Evolutionary conservation across 2,329 filamentous ascomycete genomes (phyloP), one percentile per base, ranked within the genome.

Genomic region (Thelonectria rubi): DNA sequence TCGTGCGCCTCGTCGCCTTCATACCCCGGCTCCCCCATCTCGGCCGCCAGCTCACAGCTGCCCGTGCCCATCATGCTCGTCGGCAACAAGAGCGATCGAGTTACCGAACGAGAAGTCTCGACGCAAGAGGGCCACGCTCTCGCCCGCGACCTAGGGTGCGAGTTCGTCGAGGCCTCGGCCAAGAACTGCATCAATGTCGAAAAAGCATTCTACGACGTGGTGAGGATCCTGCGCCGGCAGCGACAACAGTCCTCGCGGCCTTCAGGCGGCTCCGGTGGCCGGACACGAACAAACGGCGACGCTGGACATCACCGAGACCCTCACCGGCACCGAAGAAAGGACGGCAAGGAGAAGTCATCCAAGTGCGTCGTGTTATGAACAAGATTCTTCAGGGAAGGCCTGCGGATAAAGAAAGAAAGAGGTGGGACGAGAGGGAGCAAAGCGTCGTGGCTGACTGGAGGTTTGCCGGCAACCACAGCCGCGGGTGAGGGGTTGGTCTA

Each of bases 161-260:
- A 97, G 71, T 98, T 98, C 72, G 93, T 97, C 70, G 94, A 98
- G 78, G 94, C 94, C 2, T 97, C 94, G 7, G 94, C 94, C 37
- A 97, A 97, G 82, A 97, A 97, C 77, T 97, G 94, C 80, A 93
- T 97, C 82, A 97, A 98, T 73, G 94, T 97, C 55, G 95, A 97
- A 78, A 98, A 97, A 83, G 94, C 93, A 32, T 98, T 99, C 75
- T 98, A 97, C 79, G 95, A 99, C 74, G 95, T 99, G 8, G 95
- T 98, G 56, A 85, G 95, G 69, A 92, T 95, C 77, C 82, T 99
- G 67, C 89, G 95, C 70, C 88, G 91, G 71, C 93, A 97, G 79
- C 86, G 92, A 72, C 89, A 92, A 71, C 80, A 82, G 60, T 77
- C 80, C 11, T 73, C 80, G 50, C 77, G 80, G 30, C 78, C 79